Conservation (phyloP, 345 rosid species). For the Salix purpurea region DNA sequence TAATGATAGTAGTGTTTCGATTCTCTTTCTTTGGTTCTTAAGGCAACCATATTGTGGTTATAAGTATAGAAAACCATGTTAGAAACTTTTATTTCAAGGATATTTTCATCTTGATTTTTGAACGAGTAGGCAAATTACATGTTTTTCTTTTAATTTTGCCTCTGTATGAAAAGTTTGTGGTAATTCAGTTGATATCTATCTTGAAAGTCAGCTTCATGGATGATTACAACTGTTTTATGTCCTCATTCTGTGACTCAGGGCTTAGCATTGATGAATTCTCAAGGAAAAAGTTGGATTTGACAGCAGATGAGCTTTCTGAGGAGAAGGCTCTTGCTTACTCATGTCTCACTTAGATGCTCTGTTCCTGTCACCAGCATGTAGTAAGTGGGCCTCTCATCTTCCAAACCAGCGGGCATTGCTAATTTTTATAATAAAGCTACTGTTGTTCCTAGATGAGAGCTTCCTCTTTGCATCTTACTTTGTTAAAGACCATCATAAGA, state of each 20-base stretch:
- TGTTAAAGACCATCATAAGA: background rate
- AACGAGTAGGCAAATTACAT: background rate
- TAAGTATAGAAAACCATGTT: background rate
- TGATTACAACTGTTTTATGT: background rate
- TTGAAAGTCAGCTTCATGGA: background rate
- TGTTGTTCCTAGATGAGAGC: constrained; percentile 13
- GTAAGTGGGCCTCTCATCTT: constrained; percentile 1
- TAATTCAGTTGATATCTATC: background rate
- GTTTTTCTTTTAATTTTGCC: background rate
- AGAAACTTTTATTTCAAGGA: background rate
- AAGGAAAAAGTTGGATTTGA: constrained; percentile 90
- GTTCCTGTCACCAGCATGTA: background rate
- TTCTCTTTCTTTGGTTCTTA: background rate
- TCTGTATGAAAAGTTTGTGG: background rate
- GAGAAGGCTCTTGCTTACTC: constrained; percentile 97
- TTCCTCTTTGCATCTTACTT: background rate
- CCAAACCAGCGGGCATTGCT: background rate
- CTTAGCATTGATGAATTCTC: constrained; percentile 81
- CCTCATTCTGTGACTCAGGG: constrained; percentile 32
- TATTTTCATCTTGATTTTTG: background rate
- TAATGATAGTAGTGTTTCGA: background rate
- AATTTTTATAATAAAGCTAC: constrained; percentile 35
- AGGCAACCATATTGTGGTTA: background rate
- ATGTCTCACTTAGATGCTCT: constrained; percentile 55
- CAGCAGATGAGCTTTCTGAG: constrained; percentile 83